Conservation (phyloP, 768 basidiomycete species). For the Grammothele lineata region DNA sequence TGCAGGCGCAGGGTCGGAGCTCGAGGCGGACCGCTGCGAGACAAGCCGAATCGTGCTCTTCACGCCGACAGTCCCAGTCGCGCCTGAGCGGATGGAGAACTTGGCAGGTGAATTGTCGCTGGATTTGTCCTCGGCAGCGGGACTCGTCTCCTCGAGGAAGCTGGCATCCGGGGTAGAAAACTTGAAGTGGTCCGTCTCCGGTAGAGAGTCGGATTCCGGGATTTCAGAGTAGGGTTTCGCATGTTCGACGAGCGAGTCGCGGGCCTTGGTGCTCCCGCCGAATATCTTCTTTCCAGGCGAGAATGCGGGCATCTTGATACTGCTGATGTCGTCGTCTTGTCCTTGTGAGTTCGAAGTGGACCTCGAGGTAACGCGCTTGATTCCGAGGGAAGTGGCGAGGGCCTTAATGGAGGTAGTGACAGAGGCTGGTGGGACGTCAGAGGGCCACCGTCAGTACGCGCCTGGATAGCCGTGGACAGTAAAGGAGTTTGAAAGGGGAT, state of each 20-base stretch:
- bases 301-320: slow-evolving; percentile 14
- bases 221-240: slow-evolving; percentile 16
- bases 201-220: slow-evolving; percentile 14
- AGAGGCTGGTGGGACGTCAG: slow-evolving; percentile 34
- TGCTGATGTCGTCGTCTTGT: slow-evolving; percentile 11
- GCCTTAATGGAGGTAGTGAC: slow-evolving; percentile 73
- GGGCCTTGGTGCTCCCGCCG: not conserved
- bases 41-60: slow-evolving; percentile 46
- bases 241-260: slow-evolving; percentile 15
- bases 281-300: slow-evolving; percentile 18
- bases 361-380: slow-evolving; percentile 44
- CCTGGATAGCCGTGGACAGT: too few species aligned
- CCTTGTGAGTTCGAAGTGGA: slow-evolving; percentile 25
- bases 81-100: slow-evolving; percentile 53
- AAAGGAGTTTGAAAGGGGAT: too few species aligned
- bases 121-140: slow-evolving; percentile 13
- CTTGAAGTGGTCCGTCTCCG: slow-evolving; percentile 36
- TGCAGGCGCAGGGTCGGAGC: too few species aligned
- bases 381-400: slow-evolving; percentile 69
- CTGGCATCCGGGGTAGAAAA: slow-evolving; percentile 34
- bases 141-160: slow-evolving; percentile 8
- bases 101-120: slow-evolving; percentile 45
- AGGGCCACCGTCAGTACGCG: too few species aligned
- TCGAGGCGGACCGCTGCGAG: slow-evolving; percentile 16
- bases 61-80: slow-evolving; percentile 31